phyloP scores from a whole-genome alignment of 2,329 filamentous ascomycete species.

The Trichoderma citrinoviride region DNA sequence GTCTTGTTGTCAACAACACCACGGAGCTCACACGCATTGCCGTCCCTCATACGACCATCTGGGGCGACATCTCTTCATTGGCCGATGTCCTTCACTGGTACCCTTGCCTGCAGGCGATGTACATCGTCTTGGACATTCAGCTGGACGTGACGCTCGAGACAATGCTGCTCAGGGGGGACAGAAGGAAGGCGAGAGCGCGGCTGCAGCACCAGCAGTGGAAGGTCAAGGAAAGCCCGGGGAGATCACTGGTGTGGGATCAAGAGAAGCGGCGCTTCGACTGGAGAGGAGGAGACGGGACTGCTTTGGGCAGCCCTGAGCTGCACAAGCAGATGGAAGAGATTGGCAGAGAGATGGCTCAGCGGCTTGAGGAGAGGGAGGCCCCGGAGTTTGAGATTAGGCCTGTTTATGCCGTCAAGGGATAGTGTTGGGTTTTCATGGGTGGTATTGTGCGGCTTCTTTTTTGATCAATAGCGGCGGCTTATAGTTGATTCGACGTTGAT shows the following conservation, averaged over 20 bases:
- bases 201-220: background rate
- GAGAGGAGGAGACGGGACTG: background rate
- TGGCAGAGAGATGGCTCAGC: background rate
- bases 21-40: background rate
- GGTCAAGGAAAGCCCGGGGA: background rate
- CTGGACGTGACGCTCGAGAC: background rate
- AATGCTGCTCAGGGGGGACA: background rate
- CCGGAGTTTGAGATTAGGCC: background rate
- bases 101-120: background rate
- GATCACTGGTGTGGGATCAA: background rate
- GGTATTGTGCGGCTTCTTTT: background rate
- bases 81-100: background rate
- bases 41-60: background rate
- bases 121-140: background rate
- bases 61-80: background rate
- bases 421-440: background rate
- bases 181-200: background rate
- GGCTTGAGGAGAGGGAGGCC: background rate
- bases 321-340: background rate
- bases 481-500: background rate
- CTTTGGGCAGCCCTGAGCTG: background rate
- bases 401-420: background rate
- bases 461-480: background rate
- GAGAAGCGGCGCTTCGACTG: background rate
- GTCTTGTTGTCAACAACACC: background rate